Evolutionary conservation across 2,329 filamentous ascomycete species (phyloP), one percentile per base, ranked within the genome.

Genomic region (Fusarium sp.): DNA sequence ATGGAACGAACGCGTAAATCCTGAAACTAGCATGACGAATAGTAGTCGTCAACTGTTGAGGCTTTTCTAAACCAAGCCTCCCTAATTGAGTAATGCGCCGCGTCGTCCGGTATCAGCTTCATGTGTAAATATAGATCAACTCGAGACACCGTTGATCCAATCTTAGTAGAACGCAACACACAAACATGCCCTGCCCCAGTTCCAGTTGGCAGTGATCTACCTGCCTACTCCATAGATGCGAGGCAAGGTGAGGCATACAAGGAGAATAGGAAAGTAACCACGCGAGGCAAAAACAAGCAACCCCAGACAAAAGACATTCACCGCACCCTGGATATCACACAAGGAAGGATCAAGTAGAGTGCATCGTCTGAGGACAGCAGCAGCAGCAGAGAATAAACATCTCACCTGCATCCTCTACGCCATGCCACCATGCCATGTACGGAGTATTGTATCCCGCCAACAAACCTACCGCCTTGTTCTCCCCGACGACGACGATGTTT

Each of bases 31-130:
- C 14, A 49, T 69, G 23, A 29, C 54, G 20, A 20, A 49, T 20
- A 56, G 29, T 44, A 64, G 63, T 65, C 53, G 66, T 70, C 55
- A 70, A 63, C 56, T 18, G 50, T 13, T 27, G 63, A 70, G 59
- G 67, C 63, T 64, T 60, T 67, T 23, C 46, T 44, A 18, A 29
- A 44, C 38, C 50, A 56, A 40, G 27, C 38, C 54, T 40, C 23
- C 14, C 25, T 27, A 20, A 53, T 27, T 20, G 20, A 55, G 46
- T 23, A 58, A 55, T 25, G 20, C 54, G 33, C 31, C 55, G 58
- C 51, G 27, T 54, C 20, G 46, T 27, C 31, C 10, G 38, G 55
- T 58, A 33, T 46, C 55, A 58, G 33, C 20, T 27, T 58, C 6
- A 50, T 33, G 23, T 46, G 42, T 42, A 27, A 38, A 27, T 46